Percentiles rank a stretch among this genome's conserved stretches.
Conservation (phyloP, 2,329 filamentous ascomycete species). For the Penicillium sp. region DNA sequence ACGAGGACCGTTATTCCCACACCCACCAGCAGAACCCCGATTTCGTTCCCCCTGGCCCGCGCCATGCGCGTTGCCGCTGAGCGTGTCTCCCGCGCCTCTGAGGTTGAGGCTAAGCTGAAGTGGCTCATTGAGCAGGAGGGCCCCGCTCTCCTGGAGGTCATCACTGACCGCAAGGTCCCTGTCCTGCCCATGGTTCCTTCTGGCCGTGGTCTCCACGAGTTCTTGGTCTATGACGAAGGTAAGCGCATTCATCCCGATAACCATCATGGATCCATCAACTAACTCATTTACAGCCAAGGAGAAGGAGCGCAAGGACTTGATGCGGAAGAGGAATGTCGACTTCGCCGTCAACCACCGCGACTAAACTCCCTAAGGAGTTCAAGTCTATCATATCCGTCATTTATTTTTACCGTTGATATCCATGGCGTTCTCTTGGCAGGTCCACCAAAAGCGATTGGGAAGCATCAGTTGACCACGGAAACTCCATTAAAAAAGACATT, state of each 20-base stretch:
- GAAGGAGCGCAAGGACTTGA: constrained; percentile 63
- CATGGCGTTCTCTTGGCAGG: constrained; percentile 41
- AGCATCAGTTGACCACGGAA: constrained; percentile 15
- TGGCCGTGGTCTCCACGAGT: constrained; percentile 85
- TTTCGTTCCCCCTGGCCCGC: constrained; percentile 89
- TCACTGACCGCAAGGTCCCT: constrained; percentile 75
- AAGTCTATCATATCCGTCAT: constrained; percentile 25
- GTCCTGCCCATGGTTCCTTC: constrained; percentile 97
- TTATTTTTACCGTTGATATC: constrained; percentile 40
- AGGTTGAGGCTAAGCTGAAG: constrained; percentile 72
- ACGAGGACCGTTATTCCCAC: constrained; percentile 86
- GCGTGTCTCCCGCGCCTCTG: constrained; percentile 69
- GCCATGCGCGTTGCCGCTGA: constrained; percentile 83
- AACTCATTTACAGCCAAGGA: constrained; percentile 57
- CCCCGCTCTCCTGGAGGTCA: constrained; percentile 87
- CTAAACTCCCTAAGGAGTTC: constrained; percentile 15
- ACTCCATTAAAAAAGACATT: constrained; percentile 6
- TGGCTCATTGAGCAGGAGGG: constrained; percentile 89
- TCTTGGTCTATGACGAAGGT: constrained; percentile 82
- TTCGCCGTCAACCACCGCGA: constrained; percentile 22
- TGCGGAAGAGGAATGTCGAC: constrained; percentile 57
- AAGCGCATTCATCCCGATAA: constrained; percentile 34
- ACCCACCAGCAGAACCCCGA: constrained; percentile 95
- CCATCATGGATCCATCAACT: not conserved
- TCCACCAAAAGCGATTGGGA: constrained; percentile 35